Conservation (phyloP, 1,284 basidiomycete species). For the Rhodotorula mucilaginosa region DNA sequence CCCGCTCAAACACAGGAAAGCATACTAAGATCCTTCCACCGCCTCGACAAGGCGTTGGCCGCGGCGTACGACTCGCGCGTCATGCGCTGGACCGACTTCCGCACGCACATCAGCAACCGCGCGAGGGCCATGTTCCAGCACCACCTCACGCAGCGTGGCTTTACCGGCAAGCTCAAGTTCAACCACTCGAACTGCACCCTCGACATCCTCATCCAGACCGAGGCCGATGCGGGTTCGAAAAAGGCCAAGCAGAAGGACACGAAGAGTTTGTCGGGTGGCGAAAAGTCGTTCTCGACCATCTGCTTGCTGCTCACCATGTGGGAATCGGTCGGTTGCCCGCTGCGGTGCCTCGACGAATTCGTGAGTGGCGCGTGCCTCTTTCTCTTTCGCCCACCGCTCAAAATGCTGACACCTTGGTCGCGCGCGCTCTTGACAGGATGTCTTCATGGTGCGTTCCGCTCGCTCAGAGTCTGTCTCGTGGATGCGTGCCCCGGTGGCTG, state of each 20-base stretch:
- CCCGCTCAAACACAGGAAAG: no score
- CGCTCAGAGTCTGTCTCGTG: background rate
- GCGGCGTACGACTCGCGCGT: constrained; percentile 65
- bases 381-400: constrained; percentile 46
- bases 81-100: constrained; percentile 79
- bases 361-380: constrained; percentile 48
- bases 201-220: constrained; percentile 47
- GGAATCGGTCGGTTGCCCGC: constrained; percentile 90
- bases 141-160: constrained; percentile 79
- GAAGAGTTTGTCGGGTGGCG: constrained; percentile 77
- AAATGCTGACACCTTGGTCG: background rate
- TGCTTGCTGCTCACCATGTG: constrained; percentile 88
- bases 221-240: constrained; percentile 21
- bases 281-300: constrained; percentile 96
- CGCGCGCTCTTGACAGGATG: constrained; percentile 20
- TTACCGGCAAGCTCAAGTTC: constrained; percentile 58
- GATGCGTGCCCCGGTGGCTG: background rate
- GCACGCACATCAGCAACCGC: constrained; percentile 76
- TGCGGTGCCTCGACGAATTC: constrained; percentile 81
- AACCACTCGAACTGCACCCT: constrained; percentile 71
- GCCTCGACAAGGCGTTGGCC: constrained; percentile 57
- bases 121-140: constrained; percentile 78
- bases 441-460: constrained; percentile 31
- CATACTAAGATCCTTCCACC: background rate
- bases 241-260: constrained; percentile 73